A percentile compares a stretch with the other conserved stretches of the same genome.
Evolutionary conservation across 164 flowering plant species (phyloP).

Genomic region (Echeveria elegans): DNA sequence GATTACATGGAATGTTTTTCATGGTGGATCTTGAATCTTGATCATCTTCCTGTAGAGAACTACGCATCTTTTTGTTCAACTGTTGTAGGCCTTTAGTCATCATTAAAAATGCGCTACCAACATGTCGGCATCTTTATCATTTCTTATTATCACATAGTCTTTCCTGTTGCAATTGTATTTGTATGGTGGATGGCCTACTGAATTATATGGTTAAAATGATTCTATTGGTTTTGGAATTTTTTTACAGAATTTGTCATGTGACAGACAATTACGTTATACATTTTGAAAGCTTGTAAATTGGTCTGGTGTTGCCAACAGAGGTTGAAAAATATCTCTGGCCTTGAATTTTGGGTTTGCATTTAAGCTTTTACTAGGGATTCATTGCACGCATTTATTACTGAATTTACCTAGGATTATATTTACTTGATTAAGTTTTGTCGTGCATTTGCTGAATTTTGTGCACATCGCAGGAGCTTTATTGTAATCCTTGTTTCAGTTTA

Average conservation of each 20-base stretch:
- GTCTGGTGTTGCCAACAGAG: not conserved
- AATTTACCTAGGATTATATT: not conserved
- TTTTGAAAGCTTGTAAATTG: not conserved
- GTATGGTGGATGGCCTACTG: not conserved
- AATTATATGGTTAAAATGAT: not conserved
- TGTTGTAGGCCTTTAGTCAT: not conserved
- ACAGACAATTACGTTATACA: not conserved
- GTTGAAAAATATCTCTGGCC: not conserved
- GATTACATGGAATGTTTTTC: not conserved
- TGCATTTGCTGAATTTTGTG: no score
- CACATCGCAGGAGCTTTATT: no score
- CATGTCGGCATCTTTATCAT: not conserved
- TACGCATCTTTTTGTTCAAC: not conserved
- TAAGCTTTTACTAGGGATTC: not conserved
- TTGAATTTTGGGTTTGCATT: not conserved
- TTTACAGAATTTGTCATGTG: not conserved
- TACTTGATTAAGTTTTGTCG: not conserved
- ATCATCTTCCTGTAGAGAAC: not conserved
- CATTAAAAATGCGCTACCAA: not conserved
- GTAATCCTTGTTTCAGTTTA: not conserved
- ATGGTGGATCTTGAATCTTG: slow-evolving; percentile 4
- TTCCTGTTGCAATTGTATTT: not conserved
- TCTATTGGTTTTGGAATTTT: no score
- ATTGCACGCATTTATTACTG: no score
- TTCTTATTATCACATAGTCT: not conserved